These are phyloP conservation scores for Pseudonectria buxi DNA, from an alignment of 2,329 filamentous ascomycete species.

Conservation along the genomic window DNA sequence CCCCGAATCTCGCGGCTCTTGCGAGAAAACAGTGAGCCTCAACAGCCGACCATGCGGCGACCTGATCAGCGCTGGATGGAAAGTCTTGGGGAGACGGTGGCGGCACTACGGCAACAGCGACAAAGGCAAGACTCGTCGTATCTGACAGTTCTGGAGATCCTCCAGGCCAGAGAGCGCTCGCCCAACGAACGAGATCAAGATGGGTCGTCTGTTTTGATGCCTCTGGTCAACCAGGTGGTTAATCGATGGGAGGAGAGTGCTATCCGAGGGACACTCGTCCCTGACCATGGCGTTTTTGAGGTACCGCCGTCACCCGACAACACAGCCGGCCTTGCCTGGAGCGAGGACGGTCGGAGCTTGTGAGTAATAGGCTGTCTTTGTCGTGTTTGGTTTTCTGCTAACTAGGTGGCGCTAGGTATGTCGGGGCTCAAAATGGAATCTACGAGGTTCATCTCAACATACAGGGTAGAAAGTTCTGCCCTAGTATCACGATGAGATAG, in stretches of 20 bases:
- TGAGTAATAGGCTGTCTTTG: slow-evolving; percentile 31
- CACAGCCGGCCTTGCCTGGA: slow-evolving; percentile 57
- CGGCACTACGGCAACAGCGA: slow-evolving; percentile 29
- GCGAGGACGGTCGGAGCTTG: slow-evolving; percentile 52
- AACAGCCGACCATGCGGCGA: slow-evolving; percentile 14
- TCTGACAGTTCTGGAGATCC: slow-evolving; percentile 31
- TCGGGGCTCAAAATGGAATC: slow-evolving; percentile 65
- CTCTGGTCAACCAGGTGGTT: slow-evolving; percentile 31
- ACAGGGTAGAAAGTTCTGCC: slow-evolving; percentile 51
- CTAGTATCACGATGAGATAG: slow-evolving; percentile 48
- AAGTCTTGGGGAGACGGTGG: slow-evolving; percentile 29
- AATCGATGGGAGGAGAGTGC: slow-evolving; percentile 33
- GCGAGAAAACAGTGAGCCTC: slow-evolving; percentile 20
- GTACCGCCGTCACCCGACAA: slow-evolving; percentile 45
- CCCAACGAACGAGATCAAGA: slow-evolving; percentile 27
- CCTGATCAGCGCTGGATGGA: slow-evolving; percentile 29
- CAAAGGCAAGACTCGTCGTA: slow-evolving; percentile 31
- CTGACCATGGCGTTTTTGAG: slow-evolving; percentile 36
- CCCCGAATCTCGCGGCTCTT: slow-evolving; percentile 25
- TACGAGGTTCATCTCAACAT: slow-evolving; percentile 67
- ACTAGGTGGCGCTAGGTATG: slow-evolving; percentile 37
- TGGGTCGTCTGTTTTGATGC: slow-evolving; percentile 29
- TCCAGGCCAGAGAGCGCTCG: slow-evolving; percentile 29
- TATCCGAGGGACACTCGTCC: slow-evolving; percentile 23
- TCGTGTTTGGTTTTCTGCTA: too few species aligned